Evolutionary conservation across 2,329 filamentous ascomycete species (phyloP).

Genomic region (Botrytis byssoidea): DNA sequence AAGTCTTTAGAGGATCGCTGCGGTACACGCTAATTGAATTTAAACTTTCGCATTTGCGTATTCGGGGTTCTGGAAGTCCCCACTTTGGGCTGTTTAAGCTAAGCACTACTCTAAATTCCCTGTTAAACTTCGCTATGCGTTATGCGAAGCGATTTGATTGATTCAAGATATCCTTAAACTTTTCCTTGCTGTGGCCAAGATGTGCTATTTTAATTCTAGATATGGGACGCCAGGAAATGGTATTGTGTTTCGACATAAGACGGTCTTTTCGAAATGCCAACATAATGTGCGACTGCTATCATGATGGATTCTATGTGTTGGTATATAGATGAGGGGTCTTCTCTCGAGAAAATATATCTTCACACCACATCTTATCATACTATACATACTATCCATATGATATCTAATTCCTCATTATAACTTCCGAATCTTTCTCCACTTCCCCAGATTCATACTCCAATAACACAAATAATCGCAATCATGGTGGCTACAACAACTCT

Average conservation of each 20-base stretch:
- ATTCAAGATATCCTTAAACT: neutral
- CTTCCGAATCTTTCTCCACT: neutral
- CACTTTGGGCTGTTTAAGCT: neutral
- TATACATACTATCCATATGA: neutral
- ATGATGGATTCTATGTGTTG: neutral
- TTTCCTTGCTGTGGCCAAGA: neutral
- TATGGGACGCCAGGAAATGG: neutral
- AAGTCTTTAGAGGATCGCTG: neutral
- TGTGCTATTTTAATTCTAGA: neutral
- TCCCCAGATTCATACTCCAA: neutral
- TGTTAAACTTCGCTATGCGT: neutral
- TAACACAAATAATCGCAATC: neutral
- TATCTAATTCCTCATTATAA: neutral
- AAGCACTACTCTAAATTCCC: neutral
- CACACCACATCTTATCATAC: neutral
- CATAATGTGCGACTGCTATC: constrained; percentile 4
- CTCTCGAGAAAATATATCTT: neutral
- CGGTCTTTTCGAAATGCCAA: constrained; percentile 4
- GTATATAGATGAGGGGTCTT: neutral
- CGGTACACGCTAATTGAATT: neutral
- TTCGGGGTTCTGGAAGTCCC: neutral
- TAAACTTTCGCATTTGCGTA: constrained; percentile 13
- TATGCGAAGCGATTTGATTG: neutral
- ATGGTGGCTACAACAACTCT: constrained; percentile 16
- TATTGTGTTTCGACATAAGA: neutral